Evolutionary conservation across 2,329 filamentous ascomycete genomes (phyloP).

Genomic region (Aspergillus neoniger): DNA sequence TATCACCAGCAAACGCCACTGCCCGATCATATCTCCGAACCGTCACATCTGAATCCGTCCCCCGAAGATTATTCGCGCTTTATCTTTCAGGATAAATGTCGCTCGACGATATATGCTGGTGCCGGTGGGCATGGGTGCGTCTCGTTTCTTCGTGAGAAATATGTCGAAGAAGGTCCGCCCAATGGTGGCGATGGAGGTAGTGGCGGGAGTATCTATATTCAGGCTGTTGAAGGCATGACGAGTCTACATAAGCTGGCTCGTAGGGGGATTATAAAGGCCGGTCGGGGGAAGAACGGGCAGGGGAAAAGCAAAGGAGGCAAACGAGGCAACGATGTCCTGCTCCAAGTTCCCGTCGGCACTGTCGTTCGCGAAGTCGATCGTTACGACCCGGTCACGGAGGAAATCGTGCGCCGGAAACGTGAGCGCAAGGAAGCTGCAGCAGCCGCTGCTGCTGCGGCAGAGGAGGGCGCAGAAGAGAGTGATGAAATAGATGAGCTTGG

Average conservation of each 20-base stretch:
- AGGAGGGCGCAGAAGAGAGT: slow-evolving; percentile 54
- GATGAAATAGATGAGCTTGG: slow-evolving; percentile 46
- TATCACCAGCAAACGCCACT: slow-evolving; percentile 13
- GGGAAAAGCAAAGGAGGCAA: slow-evolving; percentile 62
- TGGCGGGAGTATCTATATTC: slow-evolving; percentile 91
- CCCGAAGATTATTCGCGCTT: slow-evolving; percentile 82
- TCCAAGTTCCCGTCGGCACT: slow-evolving; percentile 90
- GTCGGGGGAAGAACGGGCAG: slow-evolving; percentile 49
- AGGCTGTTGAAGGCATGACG: slow-evolving; percentile 86
- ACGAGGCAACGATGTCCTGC: slow-evolving; percentile 80
- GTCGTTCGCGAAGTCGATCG: slow-evolving; percentile 81
- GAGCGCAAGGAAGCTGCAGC: slow-evolving; percentile 39
- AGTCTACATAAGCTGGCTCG: slow-evolving; percentile 89
- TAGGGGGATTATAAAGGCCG: slow-evolving; percentile 60
- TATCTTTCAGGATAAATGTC: slow-evolving; percentile 84
- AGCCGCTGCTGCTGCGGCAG: background rate
- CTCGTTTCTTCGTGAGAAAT: slow-evolving; percentile 90
- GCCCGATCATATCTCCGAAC: slow-evolving; percentile 25
- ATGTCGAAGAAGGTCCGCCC: slow-evolving; percentile 80
- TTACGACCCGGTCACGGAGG: slow-evolving; percentile 73
- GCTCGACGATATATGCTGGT: slow-evolving; percentile 75
- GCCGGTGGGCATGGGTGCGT: slow-evolving; percentile 88
- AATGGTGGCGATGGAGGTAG: slow-evolving; percentile 94
- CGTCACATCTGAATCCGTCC: slow-evolving; percentile 71
- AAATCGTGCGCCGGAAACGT: slow-evolving; percentile 46